Conservation (phyloP, 331 rosid genomes). For the Quercus lobata region DNA sequence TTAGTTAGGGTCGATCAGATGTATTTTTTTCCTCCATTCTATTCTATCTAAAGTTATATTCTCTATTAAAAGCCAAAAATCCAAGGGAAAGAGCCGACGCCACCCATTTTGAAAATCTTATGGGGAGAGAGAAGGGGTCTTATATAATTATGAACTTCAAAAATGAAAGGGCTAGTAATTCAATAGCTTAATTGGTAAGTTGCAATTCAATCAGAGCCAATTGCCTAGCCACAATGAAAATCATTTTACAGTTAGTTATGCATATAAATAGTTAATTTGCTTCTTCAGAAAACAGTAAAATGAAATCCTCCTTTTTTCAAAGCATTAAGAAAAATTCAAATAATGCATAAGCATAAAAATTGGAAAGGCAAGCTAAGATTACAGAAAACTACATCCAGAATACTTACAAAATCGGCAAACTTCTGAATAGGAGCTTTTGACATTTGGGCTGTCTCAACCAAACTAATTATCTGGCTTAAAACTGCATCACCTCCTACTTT, state of each 20-base stretch:
- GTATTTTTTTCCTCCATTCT: no score
- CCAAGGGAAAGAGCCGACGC: not conserved
- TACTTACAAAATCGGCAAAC: conserved; percentile 96
- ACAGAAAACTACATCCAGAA: conserved; percentile 18
- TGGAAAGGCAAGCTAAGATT: not conserved
- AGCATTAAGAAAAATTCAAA: not conserved
- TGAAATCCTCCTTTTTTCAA: not conserved
- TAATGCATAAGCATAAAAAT: not conserved
- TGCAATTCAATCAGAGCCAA: not conserved
- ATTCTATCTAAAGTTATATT: no score
- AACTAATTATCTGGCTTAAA: conserved; percentile 86
- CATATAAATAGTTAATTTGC: not conserved
- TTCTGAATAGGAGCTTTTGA: conserved; percentile 99
- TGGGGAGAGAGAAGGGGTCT: not conserved
- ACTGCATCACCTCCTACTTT: conserved; percentile 92
- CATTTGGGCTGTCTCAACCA: conserved; percentile 99
- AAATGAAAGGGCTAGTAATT: not conserved
- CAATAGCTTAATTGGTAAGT: not conserved
- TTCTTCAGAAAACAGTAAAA: not conserved
- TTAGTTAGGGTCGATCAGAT: no score
- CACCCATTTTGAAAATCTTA: not conserved
- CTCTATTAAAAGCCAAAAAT: not conserved
- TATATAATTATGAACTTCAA: not conserved
- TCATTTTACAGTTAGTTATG: not conserved
- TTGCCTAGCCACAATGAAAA: not conserved